Percentiles rank a stretch among this genome's conserved stretches.
Conservation (phyloP, 108 stramenopile species). For the Epithemia pelagica region DNA sequence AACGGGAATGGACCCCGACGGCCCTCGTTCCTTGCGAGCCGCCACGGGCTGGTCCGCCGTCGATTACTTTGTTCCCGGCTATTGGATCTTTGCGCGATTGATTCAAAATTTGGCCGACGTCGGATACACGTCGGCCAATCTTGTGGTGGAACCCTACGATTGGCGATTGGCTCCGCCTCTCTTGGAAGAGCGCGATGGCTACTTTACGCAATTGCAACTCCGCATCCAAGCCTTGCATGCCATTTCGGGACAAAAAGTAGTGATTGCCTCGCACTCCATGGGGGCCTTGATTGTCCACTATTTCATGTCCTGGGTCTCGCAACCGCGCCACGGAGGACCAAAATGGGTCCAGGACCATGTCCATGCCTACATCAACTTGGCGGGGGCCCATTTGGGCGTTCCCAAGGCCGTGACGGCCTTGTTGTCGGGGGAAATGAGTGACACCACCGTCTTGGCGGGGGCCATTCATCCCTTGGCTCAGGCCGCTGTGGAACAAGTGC, state of each 20-base stretch:
- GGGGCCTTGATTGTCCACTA: constrained; percentile 60
- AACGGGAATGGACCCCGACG: constrained; percentile 66
- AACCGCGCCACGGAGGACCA: constrained; percentile 56
- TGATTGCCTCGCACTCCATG: constrained; percentile 78
- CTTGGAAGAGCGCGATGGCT: constrained; percentile 80
- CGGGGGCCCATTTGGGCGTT: constrained; percentile 84
- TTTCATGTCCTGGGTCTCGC: constrained; percentile 82
- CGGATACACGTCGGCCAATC: constrained; percentile 69
- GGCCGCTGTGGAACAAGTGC: constrained; percentile 56
- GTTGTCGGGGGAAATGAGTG: constrained; percentile 83
- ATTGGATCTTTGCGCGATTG: constrained; percentile 28
- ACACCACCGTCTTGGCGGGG: constrained; percentile 66
- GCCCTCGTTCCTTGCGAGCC: constrained; percentile 45
- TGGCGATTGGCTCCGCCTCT: constrained; percentile 73
- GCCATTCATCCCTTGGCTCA: not conserved
- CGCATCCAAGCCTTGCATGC: constrained; percentile 67
- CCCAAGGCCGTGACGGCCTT: constrained; percentile 71
- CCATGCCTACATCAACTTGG: constrained; percentile 78
- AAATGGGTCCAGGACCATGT: constrained; percentile 76
- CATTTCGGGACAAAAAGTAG: constrained; percentile 61
- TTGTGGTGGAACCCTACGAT: constrained; percentile 85
- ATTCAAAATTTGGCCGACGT: constrained; percentile 76
- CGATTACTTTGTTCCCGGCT: constrained; percentile 68
- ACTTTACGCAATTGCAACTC: constrained; percentile 69
- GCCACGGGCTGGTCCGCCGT: constrained; percentile 74